Base-by-base conservation (phyloP, 306 rosid species). In the Mucuna pruriens region DNA sequence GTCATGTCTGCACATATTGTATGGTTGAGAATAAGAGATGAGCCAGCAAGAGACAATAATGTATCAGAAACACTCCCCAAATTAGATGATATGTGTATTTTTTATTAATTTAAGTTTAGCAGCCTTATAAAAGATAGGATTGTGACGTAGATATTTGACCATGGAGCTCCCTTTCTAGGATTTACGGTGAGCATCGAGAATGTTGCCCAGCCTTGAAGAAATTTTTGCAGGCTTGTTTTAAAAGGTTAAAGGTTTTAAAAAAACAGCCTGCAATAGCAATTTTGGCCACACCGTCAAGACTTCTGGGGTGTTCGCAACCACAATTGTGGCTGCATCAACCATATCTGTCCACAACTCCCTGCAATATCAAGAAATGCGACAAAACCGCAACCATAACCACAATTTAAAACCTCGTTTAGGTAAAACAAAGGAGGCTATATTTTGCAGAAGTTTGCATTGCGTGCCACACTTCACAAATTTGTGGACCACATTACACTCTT, bases 1-100 rank as follows among this genome's bases (percentile, higher is more conserved):
- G 81, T 29, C 51, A 20, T 74, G 19, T 65, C 31, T 19, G 33
- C 65, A 68, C 77, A 64, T 17, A 31, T 22, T 31, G 23, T 7
- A 74, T 48, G 8, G 22, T 16, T 34, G 17, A 67, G 63, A 74
- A 38, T 42, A 36, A 75, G 31, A 44, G 51, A 25, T 6, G 25
- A 48, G n/a, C 69, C 38, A 51, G 46, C 26, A 66, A 54, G 42
- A 76, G 72, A 46, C 45, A 46, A 72, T 11, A 61, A 40, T 61
- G 9, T 44, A 60, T 61, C 42, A 44, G 9, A 75, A 38, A 74
- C 36, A 51, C 42, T 13, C 31, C 19, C 70, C 4, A 62, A 58
- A 80, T 45, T 31, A 44, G 61, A 70, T 17, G 23, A 69, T 33
- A 39, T 52, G 22, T 3, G 7, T 54, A 25, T n/a, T 6, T n/a